A percentile compares a stretch with the other conserved stretches of the same genome.
Evolutionary conservation across 148 eudicot species (phyloP).

Genomic region (Nyssa sinensis): DNA sequence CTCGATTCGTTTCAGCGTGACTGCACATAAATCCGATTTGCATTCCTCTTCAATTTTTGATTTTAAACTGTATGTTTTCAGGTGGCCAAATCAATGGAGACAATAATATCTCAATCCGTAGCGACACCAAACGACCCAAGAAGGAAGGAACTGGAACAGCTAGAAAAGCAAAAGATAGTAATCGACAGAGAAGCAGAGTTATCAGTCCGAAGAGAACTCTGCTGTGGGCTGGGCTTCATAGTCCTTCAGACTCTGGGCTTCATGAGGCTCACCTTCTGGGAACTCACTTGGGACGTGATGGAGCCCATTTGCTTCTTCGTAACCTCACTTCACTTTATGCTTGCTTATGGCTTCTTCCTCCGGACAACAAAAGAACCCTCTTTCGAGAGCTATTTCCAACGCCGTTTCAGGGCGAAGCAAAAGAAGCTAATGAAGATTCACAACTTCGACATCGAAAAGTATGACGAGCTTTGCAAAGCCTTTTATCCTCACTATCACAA

Average conservation of each 20-base stretch:
- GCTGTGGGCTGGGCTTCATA: constrained; percentile 57
- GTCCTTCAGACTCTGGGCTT: constrained; percentile 57
- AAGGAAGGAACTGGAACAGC: constrained; percentile 38
- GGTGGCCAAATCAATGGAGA: constrained; percentile 63
- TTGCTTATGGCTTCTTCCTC: constrained; percentile 59
- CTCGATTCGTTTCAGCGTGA: too few relatives aligned
- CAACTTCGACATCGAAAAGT: constrained; percentile 46
- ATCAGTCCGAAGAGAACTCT: constrained; percentile 48
- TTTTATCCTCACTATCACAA: constrained; percentile 33
- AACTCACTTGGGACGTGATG: constrained; percentile 78
- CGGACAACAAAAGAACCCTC: constrained; percentile 64
- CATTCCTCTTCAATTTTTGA: not conserved
- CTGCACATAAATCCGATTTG: too few relatives aligned
- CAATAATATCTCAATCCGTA: constrained; percentile 34
- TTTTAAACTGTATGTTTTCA: constrained; percentile 13
- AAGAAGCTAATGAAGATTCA: constrained; percentile 45
- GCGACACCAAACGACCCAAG: constrained; percentile 60
- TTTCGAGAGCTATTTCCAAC: constrained; percentile 50
- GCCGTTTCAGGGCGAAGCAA: constrained; percentile 57
- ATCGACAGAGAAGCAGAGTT: constrained; percentile 48
- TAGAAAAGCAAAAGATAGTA: constrained; percentile 46
- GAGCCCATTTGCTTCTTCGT: constrained; percentile 80
- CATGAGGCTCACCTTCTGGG: constrained; percentile 85
- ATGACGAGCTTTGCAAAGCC: constrained; percentile 34
- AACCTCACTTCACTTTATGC: constrained; percentile 55